Conservation (phyloP, 148 eudicot genomes). For the Fallopia convolvulus region DNA sequence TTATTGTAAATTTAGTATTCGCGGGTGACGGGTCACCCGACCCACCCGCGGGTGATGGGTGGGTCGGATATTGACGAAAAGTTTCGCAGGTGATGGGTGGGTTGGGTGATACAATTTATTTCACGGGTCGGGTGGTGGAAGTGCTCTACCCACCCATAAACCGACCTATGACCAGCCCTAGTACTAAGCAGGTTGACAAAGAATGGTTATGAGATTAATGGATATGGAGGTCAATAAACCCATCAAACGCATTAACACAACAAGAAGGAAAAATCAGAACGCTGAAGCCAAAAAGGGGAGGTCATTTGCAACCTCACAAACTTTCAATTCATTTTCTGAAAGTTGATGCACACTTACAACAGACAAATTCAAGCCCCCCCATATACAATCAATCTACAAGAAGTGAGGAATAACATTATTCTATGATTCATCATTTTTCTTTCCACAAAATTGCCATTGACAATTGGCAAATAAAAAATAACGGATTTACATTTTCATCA, state of each 20-base stretch:
- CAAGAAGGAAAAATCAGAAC: background rate
- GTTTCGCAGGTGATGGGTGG: too few relatives aligned
- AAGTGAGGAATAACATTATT: background rate
- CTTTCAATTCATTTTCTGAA: background rate
- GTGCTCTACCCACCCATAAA: too few relatives aligned
- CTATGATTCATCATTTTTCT: background rate
- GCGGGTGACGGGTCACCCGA: too few relatives aligned
- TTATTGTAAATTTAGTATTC: too few relatives aligned
- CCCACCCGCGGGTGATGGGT: too few relatives aligned
- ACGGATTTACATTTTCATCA: slow-evolving; percentile 1
- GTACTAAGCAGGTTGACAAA: too few relatives aligned
- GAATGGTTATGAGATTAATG: too few relatives aligned
- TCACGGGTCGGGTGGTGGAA: too few relatives aligned
- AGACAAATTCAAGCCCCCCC: background rate
- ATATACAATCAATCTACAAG: background rate
- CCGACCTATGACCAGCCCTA: too few relatives aligned
- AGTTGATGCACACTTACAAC: background rate
- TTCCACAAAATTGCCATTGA: slow-evolving; percentile 5
- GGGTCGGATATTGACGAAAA: too few relatives aligned
- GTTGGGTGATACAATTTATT: too few relatives aligned
- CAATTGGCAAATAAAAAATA: background rate
- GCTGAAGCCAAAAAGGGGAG: background rate
- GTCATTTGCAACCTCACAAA: background rate
- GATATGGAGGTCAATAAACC: background rate
- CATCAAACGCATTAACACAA: background rate